Percentiles rank a stretch among this genome's conserved stretches.
Evolutionary conservation across 192 early-diverging fungal genomes (phyloP).

Genomic region (Hyaloraphidium curvatum): DNA sequence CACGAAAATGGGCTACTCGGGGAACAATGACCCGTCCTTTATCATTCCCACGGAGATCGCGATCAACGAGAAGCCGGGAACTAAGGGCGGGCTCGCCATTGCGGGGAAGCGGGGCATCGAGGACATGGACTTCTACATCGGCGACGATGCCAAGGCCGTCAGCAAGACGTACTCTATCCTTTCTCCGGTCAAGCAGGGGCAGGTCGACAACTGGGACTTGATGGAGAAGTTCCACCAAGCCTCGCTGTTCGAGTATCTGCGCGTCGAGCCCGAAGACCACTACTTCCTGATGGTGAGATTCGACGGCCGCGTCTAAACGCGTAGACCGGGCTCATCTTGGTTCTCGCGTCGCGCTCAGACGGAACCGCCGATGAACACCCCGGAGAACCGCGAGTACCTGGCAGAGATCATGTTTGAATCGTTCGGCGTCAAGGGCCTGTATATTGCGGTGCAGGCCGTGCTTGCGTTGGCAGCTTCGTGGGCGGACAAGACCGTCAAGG

Average conservation of each 20-base stretch:
- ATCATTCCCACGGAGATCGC: constrained; percentile 92
- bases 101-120: constrained; percentile 92
- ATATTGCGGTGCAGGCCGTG: constrained; percentile 99
- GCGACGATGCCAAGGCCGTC: constrained; percentile 79
- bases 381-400: constrained; percentile 96
- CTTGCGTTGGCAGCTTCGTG: constrained; percentile 90
- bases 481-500: constrained; percentile 64
- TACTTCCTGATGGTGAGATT: constrained; percentile 64
- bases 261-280: constrained; percentile 98
- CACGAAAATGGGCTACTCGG: constrained; percentile 95
- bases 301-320: no score
- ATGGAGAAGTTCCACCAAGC: constrained; percentile 99
- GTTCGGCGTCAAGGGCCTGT: constrained; percentile 91
- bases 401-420: constrained; percentile 99
- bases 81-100: constrained; percentile 37
- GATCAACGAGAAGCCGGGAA: constrained; percentile 35
- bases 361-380: constrained; percentile 92
- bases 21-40: constrained; percentile 84
- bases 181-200: constrained; percentile 91
- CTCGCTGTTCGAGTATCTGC: constrained; percentile 91
- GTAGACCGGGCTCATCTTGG: not conserved
- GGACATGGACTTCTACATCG: constrained; percentile 93
- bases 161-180: constrained; percentile 72
- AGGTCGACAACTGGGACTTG: constrained; percentile 98
- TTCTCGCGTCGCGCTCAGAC: constrained; percentile 32